Evolutionary conservation across 768 basidiomycete species (phyloP).

Genomic region (Royoungia palumana): DNA sequence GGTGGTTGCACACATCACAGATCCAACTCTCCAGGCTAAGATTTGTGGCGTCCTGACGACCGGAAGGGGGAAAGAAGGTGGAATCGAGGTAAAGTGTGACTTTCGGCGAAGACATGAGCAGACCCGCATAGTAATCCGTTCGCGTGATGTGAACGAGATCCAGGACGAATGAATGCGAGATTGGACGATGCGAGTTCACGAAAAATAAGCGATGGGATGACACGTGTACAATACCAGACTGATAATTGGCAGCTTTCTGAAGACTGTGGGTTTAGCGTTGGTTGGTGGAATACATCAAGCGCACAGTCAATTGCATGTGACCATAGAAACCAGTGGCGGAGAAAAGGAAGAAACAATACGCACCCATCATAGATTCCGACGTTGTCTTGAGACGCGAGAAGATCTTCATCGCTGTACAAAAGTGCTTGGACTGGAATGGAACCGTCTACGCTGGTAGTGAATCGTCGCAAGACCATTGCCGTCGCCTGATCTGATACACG

Average conservation of each 20-base stretch:
- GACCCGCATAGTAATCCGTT: conserved; percentile 86
- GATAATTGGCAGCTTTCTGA: conserved; percentile 80
- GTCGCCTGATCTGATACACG: conserved; percentile 1
- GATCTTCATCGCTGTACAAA: conserved; percentile 77
- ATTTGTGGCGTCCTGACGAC: conserved; percentile 29
- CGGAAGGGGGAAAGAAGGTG: conserved; percentile 21
- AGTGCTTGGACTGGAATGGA: conserved; percentile 75
- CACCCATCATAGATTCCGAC: conserved; percentile 95
- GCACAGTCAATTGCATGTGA: conserved; percentile 17
- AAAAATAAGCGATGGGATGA: conserved; percentile 88
- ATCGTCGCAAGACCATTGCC: conserved; percentile 55
- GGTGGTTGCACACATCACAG: conserved; percentile 85
- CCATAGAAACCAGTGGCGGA: conserved; percentile 10
- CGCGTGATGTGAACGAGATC: conserved; percentile 62
- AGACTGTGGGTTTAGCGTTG: conserved; percentile 46
- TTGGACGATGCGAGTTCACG: conserved; percentile 51
- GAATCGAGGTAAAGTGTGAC: conserved; percentile 68
- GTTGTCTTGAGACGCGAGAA: conserved; percentile 66
- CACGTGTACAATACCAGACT: conserved; percentile 66
- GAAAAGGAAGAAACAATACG: conserved; percentile 26
- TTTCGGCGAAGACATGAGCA: conserved; percentile 88
- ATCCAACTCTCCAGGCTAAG: conserved; percentile 63
- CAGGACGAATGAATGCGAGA: conserved; percentile 61
- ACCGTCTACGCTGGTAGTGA: conserved; percentile 60
- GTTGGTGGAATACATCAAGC: conserved; percentile 24